Evolutionary conservation across 164 flowering plant genomes (phyloP).

Genomic region (Pachysandra terminalis): DNA sequence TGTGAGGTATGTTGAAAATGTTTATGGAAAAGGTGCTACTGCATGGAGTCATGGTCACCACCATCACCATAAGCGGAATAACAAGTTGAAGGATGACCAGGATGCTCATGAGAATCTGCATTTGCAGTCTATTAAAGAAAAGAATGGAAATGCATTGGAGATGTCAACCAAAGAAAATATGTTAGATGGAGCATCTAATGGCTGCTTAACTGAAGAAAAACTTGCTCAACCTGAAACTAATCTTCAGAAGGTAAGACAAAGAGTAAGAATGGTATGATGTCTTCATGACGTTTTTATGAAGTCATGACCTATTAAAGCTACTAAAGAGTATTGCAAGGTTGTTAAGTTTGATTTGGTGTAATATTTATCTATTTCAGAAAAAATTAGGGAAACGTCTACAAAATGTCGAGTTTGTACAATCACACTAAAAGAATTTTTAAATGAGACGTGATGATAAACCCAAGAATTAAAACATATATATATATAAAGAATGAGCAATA

Average conservation of each 20-base stretch:
- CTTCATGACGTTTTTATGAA: too few relatives aligned
- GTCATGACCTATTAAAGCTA: too few relatives aligned
- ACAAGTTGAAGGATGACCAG: constrained; percentile 47
- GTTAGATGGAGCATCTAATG: constrained; percentile 29
- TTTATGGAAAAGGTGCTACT: constrained; percentile 45
- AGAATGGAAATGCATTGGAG: constrained; percentile 17
- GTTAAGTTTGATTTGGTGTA: too few relatives aligned
- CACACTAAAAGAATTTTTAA: too few relatives aligned
- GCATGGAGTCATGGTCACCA: constrained; percentile 60
- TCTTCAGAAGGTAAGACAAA: constrained; percentile 55
- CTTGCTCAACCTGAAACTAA: constrained; percentile 18
- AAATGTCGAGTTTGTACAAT: too few relatives aligned
- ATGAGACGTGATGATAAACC: too few relatives aligned
- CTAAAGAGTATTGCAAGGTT: too few relatives aligned
- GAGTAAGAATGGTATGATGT: neutral
- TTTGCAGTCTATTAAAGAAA: constrained; percentile 20
- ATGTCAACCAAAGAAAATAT: constrained; percentile 21
- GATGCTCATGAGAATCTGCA: constrained; percentile 24
- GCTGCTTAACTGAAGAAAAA: constrained; percentile 24
- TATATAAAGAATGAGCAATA: too few relatives aligned
- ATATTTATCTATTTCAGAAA: too few relatives aligned
- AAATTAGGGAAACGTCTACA: too few relatives aligned
- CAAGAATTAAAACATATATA: too few relatives aligned
- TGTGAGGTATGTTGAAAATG: constrained; percentile 86
- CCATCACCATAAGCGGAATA: constrained; percentile 52